These are phyloP conservation scores for Chiua virens DNA, from an alignment of 768 basidiomycete genomes.

Conservation along the genomic window DNA sequence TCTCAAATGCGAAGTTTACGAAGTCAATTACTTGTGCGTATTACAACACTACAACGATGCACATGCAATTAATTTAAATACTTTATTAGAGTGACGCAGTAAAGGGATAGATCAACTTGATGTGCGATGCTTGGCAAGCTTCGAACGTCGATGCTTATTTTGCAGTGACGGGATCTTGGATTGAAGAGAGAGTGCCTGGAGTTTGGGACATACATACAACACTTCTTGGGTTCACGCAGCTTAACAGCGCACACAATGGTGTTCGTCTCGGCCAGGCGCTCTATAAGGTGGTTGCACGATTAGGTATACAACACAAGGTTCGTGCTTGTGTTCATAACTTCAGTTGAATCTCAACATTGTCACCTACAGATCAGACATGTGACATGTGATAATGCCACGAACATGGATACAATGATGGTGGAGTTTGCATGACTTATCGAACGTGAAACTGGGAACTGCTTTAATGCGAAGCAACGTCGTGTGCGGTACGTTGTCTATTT, in stretches of 20 bases:
- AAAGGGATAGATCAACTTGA: not conserved
- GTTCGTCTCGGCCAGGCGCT: conserved; percentile 29
- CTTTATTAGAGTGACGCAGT: not conserved
- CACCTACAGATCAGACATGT: conserved; percentile 25
- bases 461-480: too few relatives aligned
- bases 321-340: conserved; percentile 6
- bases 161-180: not conserved
- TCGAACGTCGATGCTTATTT: not conserved
- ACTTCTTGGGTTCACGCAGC: conserved; percentile 36
- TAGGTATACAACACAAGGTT: conserved; percentile 33
- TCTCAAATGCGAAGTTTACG: too few relatives aligned
- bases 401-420: conserved; percentile 37
- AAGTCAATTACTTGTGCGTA: too few relatives aligned
- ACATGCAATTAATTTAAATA: too few relatives aligned
- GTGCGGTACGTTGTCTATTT: too few relatives aligned
- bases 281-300: conserved; percentile 32
- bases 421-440: conserved; percentile 16
- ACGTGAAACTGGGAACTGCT: too few relatives aligned
- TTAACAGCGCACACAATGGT: conserved; percentile 42
- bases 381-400: conserved; percentile 39
- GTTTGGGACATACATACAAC: conserved; percentile 2
- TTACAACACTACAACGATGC: not conserved
- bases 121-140: not conserved
- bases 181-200: not conserved
- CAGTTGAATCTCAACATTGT: too few relatives aligned